Conservation (phyloP, 345 rosid genomes). For the Cochlearia excelsa region DNA sequence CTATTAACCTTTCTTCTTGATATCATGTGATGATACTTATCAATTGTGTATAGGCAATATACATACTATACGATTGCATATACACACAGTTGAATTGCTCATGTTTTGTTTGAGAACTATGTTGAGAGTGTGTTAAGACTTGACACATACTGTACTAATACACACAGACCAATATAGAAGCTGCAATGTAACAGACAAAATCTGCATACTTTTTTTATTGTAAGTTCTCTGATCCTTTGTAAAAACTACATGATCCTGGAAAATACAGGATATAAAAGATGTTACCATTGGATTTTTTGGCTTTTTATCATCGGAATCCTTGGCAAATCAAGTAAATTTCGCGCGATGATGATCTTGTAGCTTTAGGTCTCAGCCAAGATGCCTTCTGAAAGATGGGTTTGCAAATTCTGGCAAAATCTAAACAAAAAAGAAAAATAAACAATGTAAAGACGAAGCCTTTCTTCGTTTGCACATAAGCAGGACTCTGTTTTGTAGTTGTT, state of each 20-base stretch:
- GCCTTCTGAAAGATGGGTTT: conserved; percentile 76
- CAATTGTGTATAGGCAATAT: too few relatives aligned
- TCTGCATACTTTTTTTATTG: not conserved
- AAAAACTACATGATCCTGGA: conserved; percentile 7
- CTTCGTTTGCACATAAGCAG: not conserved
- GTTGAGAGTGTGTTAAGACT: too few relatives aligned
- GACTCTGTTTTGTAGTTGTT: not conserved
- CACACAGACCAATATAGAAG: not conserved
- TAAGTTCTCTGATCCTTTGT: conserved; percentile 3
- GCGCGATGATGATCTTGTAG: conserved; percentile 89
- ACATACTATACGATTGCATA: too few relatives aligned
- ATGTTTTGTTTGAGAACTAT: too few relatives aligned
- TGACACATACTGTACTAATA: conserved; percentile 13
- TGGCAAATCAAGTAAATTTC: conserved; percentile 89
- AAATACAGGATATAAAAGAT: conserved; percentile 9
- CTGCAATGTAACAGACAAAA: conserved; percentile 31
- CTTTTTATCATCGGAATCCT: conserved; percentile 41
- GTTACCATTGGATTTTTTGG: conserved; percentile 5
- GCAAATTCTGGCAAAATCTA: conserved; percentile 73
- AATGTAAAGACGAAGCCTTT: not conserved
- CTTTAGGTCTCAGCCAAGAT: conserved; percentile 91
- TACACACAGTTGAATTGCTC: too few relatives aligned
- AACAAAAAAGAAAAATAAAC: conserved; percentile 17
- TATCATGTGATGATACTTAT: too few relatives aligned
- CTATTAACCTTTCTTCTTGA: too few relatives aligned